Evolutionary conservation across 352 stramenopile genomes (phyloP).

Genomic region (Globisporangium lucens): DNA sequence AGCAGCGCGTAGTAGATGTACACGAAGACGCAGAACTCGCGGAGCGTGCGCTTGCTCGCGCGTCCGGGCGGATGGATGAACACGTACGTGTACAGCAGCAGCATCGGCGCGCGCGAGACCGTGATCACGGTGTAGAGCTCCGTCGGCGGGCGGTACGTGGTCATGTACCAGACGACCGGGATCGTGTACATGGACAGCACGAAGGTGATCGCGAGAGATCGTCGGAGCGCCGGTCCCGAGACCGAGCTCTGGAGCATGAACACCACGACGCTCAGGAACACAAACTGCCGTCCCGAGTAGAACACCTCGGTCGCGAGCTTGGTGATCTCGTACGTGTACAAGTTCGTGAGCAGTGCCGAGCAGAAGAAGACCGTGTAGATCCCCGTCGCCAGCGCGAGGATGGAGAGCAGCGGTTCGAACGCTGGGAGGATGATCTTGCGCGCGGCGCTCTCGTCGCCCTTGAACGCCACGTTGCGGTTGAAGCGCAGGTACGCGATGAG

Average conservation of each 20-base stretch:
- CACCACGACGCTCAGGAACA: slow-evolving; percentile 57
- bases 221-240: slow-evolving; percentile 39
- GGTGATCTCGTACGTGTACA: slow-evolving; percentile 51
- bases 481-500: slow-evolving; percentile 49
- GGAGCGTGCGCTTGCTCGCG: slow-evolving; percentile 47
- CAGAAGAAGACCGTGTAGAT: slow-evolving; percentile 52
- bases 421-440: slow-evolving; percentile 62
- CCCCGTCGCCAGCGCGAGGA: slow-evolving; percentile 38
- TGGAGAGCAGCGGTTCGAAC: slow-evolving; percentile 54
- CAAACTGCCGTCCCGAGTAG: slow-evolving; percentile 59
- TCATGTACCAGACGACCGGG: slow-evolving; percentile 36
- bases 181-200: slow-evolving; percentile 49
- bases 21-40: slow-evolving; percentile 48
- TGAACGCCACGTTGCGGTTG: slow-evolving; percentile 41
- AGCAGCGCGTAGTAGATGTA: slow-evolving; percentile 52
- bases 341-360: slow-evolving; percentile 29
- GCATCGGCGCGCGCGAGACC: slow-evolving; percentile 26
- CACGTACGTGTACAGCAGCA: slow-evolving; percentile 56
- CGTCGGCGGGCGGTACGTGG: slow-evolving; percentile 27
- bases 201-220: slow-evolving; percentile 39
- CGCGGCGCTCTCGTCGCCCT: slow-evolving; percentile 39
- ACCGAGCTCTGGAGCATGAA: slow-evolving; percentile 68
- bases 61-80: slow-evolving; percentile 39
- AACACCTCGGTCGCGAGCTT: slow-evolving; percentile 54
- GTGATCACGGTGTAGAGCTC: slow-evolving; percentile 41